A percentile compares a stretch with the other conserved stretches of the same genome.
These are phyloP conservation scores for Penicillium sp. DNA, from an alignment of 2,329 filamentous ascomycete genomes.

Conservation along the genomic window DNA sequence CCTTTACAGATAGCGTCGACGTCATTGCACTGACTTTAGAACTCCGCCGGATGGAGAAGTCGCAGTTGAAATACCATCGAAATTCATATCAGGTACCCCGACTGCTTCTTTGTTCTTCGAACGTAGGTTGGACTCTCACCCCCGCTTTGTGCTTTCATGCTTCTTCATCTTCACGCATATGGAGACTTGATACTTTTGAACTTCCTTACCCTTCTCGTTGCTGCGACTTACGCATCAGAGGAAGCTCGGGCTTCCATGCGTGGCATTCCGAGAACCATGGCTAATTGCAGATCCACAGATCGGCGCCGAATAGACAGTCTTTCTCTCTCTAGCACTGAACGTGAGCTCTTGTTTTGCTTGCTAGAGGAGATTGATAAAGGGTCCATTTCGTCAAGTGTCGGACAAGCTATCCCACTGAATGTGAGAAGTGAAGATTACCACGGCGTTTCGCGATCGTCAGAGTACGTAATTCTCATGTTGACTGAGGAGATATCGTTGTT, in stretches of 20 bases:
- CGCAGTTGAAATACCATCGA: not conserved
- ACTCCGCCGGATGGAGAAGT: not conserved
- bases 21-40: not conserved
- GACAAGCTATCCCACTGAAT: not conserved
- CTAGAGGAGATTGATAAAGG: not conserved
- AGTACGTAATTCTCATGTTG: not conserved
- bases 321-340: not conserved
- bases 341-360: not conserved
- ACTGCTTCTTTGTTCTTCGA: not conserved
- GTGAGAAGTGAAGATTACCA: not conserved
- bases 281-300: not conserved
- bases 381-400: not conserved
- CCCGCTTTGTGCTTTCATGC: not conserved
- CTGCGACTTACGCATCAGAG: not conserved
- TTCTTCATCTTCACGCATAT: not conserved
- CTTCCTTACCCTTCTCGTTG: not conserved
- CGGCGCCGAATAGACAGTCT: not conserved
- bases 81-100: not conserved
- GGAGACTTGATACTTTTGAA: not conserved
- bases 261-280: not conserved
- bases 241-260: not conserved
- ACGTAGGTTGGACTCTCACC: not conserved
- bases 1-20: not conserved
- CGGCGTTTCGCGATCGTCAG: not conserved
- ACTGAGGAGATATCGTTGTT: not conserved